These are phyloP conservation scores for Aureobasidium sp. DNA, from an alignment of 2,329 filamentous ascomycete genomes.

Conservation along the genomic window DNA sequence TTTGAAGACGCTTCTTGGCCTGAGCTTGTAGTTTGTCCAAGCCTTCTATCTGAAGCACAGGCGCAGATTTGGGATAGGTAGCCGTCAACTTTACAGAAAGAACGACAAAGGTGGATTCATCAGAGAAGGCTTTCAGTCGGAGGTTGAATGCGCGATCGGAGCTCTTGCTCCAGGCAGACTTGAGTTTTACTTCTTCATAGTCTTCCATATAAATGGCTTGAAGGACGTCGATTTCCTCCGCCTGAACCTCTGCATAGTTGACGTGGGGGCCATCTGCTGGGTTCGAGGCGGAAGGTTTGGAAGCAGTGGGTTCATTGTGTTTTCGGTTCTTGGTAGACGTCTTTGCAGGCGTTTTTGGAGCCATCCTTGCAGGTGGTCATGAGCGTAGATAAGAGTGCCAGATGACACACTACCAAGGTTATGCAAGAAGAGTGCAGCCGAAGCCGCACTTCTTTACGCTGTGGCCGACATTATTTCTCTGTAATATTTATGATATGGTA, in stretches of 20 bases:
- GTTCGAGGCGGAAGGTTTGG: constrained; percentile 10
- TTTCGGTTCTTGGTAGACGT: constrained; percentile 22
- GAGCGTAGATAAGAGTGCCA: constrained; percentile 15
- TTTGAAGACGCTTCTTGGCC: constrained; percentile 63
- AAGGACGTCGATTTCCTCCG: constrained; percentile 79
- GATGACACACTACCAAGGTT: constrained; percentile 13
- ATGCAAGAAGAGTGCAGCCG: constrained; percentile 36
- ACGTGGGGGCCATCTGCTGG: constrained; percentile 30
- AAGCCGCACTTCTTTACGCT: constrained; percentile 41
- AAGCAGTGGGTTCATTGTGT: constrained; percentile 23
- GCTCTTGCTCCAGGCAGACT: constrained; percentile 81
- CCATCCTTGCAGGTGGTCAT: constrained; percentile 33
- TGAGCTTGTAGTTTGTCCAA: constrained; percentile 59
- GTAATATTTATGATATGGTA: background rate
- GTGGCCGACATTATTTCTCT: constrained; percentile 21
- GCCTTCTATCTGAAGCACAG: constrained; percentile 62
- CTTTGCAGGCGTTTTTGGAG: constrained; percentile 40
- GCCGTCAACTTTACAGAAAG: constrained; percentile 78
- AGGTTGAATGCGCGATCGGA: constrained; percentile 76
- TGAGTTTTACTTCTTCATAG: constrained; percentile 65
- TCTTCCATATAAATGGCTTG: constrained; percentile 87
- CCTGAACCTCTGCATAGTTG: constrained; percentile 76
- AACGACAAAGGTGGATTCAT: constrained; percentile 63
- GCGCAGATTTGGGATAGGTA: constrained; percentile 81
- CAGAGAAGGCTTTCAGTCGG: constrained; percentile 64